These are phyloP conservation scores for Rhizophagus clarus DNA, from an alignment of 192 early-diverging fungal genomes.

Conservation along the genomic window DNA sequence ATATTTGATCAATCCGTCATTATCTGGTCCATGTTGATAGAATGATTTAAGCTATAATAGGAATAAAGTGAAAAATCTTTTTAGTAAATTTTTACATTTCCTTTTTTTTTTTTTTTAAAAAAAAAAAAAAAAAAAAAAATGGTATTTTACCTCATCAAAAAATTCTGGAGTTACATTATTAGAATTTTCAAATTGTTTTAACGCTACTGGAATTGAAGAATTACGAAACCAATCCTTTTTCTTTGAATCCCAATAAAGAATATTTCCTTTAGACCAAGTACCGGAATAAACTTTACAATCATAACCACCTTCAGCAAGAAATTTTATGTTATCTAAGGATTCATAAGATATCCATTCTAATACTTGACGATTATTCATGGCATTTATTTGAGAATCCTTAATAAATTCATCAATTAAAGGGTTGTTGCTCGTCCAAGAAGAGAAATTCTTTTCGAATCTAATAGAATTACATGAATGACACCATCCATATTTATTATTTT, in stretches of 20 bases:
- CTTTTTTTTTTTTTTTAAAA: neutral
- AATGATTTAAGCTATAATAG: neutral
- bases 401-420: conserved; percentile 14
- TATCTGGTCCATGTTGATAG: neutral
- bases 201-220: neutral
- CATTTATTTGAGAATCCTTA: conserved; percentile 20
- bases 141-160: conserved; percentile 12
- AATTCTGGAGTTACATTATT: neutral
- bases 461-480: conserved; percentile 17
- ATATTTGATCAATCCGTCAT: neutral
- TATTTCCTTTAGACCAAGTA: conserved; percentile 1
- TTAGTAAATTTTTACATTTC: too few species aligned
- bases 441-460: conserved; percentile 14
- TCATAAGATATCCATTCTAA: conserved; percentile 26
- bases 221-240: conserved; percentile 13
- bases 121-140: too few species aligned
- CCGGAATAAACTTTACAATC: conserved; percentile 5
- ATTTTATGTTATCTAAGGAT: neutral
- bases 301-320: conserved; percentile 3
- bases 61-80: too few species aligned
- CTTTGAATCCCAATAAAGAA: conserved; percentile 22
- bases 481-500: conserved; percentile 6
- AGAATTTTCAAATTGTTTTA: conserved; percentile 7
- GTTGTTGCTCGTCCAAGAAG: conserved; percentile 15
- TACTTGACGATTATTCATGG: conserved; percentile 2